These are phyloP conservation scores for Primulina huaijiensis DNA, from an alignment of 257 asterid genomes.

Conservation along the genomic window DNA sequence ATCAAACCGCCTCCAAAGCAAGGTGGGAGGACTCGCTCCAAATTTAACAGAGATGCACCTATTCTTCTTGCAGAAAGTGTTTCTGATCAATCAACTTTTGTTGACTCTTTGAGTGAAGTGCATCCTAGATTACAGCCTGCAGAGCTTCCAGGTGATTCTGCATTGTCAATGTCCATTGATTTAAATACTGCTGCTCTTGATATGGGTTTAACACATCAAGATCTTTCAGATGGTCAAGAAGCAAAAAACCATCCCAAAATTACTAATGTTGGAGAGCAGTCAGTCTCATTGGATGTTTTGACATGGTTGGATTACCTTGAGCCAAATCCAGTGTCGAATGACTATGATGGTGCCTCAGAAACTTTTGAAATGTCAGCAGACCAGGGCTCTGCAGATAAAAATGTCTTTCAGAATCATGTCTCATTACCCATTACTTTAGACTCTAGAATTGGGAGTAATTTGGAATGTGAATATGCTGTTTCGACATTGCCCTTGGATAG, in stretches of 20 bases:
- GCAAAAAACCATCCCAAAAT: slow-evolving; percentile 27
- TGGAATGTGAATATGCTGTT: slow-evolving; percentile 16
- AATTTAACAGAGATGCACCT: slow-evolving; percentile 40
- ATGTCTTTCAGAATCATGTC: slow-evolving; percentile 32
- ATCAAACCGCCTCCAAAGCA: slow-evolving; percentile 66
- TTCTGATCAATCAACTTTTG: slow-evolving; percentile 36
- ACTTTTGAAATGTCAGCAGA: slow-evolving; percentile 31
- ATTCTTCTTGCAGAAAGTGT: slow-evolving; percentile 34
- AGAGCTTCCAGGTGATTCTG: slow-evolving; percentile 41
- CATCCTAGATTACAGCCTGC: slow-evolving; percentile 33
- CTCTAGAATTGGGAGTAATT: slow-evolving; percentile 26
- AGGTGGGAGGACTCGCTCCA: slow-evolving; percentile 44
- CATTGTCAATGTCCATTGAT: slow-evolving; percentile 33
- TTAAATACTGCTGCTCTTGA: slow-evolving; percentile 40
- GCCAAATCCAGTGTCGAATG: slow-evolving; percentile 31
- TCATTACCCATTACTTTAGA: slow-evolving; percentile 30
- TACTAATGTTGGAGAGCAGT: slow-evolving; percentile 30
- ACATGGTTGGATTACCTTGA: slow-evolving; percentile 65
- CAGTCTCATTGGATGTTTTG: slow-evolving; percentile 30
- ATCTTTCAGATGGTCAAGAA: slow-evolving; percentile 33
- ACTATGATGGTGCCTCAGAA: slow-evolving; percentile 28
- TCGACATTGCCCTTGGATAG: slow-evolving; percentile 29
- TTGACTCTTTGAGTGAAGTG: slow-evolving; percentile 31
- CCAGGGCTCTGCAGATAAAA: slow-evolving; percentile 41
- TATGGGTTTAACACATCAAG: slow-evolving; percentile 44